A percentile compares a stretch with the other conserved stretches of the same genome.
Conservation (phyloP, 257 asterid species). For the Solanum pimpinellifolium region DNA sequence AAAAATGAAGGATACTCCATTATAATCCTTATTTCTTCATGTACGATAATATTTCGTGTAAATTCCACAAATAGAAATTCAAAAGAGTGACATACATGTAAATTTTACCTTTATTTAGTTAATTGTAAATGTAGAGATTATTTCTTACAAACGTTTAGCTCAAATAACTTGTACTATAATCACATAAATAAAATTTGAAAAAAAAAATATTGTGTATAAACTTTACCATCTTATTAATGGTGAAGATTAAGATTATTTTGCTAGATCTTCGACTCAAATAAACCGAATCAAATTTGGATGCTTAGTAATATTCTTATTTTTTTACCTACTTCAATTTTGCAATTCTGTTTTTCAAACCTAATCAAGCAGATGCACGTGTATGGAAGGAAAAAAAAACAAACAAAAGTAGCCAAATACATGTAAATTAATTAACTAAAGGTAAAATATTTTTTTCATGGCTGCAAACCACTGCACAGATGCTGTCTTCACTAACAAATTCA, state of each 20-base stretch:
- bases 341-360: background rate
- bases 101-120: no score
- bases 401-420: background rate
- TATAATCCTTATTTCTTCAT: no score
- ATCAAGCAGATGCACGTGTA: conserved; percentile 8
- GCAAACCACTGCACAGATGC: background rate
- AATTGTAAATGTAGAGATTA: no score
- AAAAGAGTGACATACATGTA: no score
- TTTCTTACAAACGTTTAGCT: background rate
- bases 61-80: no score
- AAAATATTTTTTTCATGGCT: conserved; percentile 12
- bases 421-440: background rate
- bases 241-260: background rate
- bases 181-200: no score
- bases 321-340: background rate
- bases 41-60: background rate
- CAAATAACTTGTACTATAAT: background rate
- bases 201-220: no score
- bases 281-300: background rate
- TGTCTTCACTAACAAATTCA: background rate
- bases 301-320: background rate
- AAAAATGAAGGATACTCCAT: no score
- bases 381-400: background rate
- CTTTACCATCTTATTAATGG: no score
- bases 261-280: background rate